These are phyloP conservation scores for Collybia mongolica DNA, from an alignment of 768 basidiomycete genomes.

Conservation along the genomic window DNA sequence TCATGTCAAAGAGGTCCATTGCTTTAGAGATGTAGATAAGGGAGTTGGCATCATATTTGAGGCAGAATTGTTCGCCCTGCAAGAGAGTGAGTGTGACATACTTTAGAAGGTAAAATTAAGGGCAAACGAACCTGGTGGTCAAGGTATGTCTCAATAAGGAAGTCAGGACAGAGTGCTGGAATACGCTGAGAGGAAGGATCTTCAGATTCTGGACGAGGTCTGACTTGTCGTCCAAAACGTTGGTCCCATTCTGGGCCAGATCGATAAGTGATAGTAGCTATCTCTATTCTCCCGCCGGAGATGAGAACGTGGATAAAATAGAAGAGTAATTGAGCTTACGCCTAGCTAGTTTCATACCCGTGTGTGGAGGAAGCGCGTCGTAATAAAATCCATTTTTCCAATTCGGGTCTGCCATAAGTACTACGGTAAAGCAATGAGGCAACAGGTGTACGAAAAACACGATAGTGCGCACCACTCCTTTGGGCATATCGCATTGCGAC, in stretches of 20 bases:
- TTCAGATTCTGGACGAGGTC: constrained; percentile 36
- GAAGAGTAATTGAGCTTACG: constrained; percentile 45
- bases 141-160: constrained; percentile 97
- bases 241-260: constrained; percentile 99
- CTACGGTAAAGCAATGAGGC: constrained; percentile 36
- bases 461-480: constrained; percentile 70
- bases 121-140: constrained; percentile 85
- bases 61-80: constrained; percentile 93
- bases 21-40: constrained; percentile 99
- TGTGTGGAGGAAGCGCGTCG: constrained; percentile 91
- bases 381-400: constrained; percentile 99
- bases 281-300: constrained; percentile 54
- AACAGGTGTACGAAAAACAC: constrained; percentile 1
- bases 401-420: constrained; percentile 98
- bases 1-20: constrained; percentile 99
- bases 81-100: constrained; percentile 16
- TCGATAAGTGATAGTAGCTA: constrained; percentile 98
- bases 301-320: neutral
- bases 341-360: constrained; percentile 97
- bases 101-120: constrained; percentile 49
- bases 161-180: constrained; percentile 93
- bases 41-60: constrained; percentile 99
- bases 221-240: constrained; percentile 86
- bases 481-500: constrained; percentile 97
- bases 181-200: constrained; percentile 31